Evolutionary conservation across 2,329 filamentous ascomycete species (phyloP).

Genomic region (Pyrenochaeta sp.): DNA sequence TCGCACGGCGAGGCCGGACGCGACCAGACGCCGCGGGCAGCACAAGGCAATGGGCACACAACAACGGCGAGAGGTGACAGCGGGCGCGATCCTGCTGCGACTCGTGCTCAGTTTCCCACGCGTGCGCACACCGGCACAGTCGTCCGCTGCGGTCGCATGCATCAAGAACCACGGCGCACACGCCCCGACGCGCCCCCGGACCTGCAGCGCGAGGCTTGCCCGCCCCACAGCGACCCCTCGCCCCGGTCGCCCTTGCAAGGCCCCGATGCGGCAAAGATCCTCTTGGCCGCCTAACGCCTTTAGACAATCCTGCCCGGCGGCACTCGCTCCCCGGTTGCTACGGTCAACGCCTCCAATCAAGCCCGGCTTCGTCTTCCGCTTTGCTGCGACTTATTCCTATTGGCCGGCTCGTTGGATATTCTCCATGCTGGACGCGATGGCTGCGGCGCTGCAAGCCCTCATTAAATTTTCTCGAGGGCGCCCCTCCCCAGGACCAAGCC

Average conservation of each 20-base stretch:
- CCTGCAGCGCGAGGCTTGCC: slow-evolving; percentile 30
- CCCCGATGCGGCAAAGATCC: slow-evolving; percentile 24
- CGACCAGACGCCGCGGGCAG: not conserved
- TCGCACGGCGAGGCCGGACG: not conserved
- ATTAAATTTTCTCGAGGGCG: slow-evolving; percentile 10
- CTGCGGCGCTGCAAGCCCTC: slow-evolving; percentile 23
- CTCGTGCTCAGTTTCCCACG: slow-evolving; percentile 12
- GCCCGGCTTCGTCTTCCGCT: slow-evolving; percentile 11
- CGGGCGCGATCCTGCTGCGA: slow-evolving; percentile 1
- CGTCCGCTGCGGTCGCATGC: slow-evolving; percentile 29
- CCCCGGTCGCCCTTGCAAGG: slow-evolving; percentile 19
- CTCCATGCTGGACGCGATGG: slow-evolving; percentile 15
- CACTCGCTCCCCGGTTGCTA: slow-evolving; percentile 32
- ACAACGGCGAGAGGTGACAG: too few relatives aligned
- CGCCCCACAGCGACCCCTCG: slow-evolving; percentile 15
- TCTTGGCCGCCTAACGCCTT: too few relatives aligned
- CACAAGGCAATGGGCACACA: too few relatives aligned
- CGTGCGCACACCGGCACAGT: slow-evolving; percentile 12
- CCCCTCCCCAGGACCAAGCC: not conserved
- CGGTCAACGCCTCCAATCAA: slow-evolving; percentile 24
- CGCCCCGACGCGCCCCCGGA: slow-evolving; percentile 21
- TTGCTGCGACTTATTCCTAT: slow-evolving; percentile 13
- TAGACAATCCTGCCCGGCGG: slow-evolving; percentile 25
- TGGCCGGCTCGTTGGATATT: slow-evolving; percentile 18
- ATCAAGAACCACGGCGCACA: slow-evolving; percentile 33